Evolutionary conservation across 805 yeast species (phyloP), one percentile per base, ranked within the genome.

Genomic region (Ogataea philodendri): DNA sequence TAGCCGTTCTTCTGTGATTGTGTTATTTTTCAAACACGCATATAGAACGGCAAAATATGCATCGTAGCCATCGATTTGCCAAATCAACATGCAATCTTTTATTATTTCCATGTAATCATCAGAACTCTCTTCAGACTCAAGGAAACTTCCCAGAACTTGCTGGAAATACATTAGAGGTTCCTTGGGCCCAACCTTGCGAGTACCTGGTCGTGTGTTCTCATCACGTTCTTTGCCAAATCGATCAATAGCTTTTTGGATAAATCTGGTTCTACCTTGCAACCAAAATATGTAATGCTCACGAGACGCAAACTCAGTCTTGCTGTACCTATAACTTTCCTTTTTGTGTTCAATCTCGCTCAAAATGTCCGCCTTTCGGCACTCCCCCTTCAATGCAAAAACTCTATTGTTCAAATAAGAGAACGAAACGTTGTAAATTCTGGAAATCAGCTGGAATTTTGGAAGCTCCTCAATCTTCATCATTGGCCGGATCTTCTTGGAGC

Each of bases 31-130:
- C 8, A 36, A 11, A 14, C 29, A 44, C 2, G 48, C 45, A 15
- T 37, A 40, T 13, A 44, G 16, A 19, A 42, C 45, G 3, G 46
- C 26, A 2, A 42, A 13, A 19, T 41, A 45, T 6, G 42, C 45
- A 31, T 45, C 44, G 31, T 46, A 49, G 9, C 53, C 53, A 28
- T 49, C 53, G n/a, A 49, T 17, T 22, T 49, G 53, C 53, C 53
- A 49, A 13, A 49, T 44, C 34, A 46, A 41, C 13, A 37, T 24
- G 32, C 53, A 49, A 26, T 49, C 51, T 23, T 43, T 44, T 11
- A 49, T n/a, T 5, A 45, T 35, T 15, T 34, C 42, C 9, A n/a
- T n/a, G n/a, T n/a, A n/a, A n/a, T n/a, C 13, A 29, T 34, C 37
- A 8, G 44, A 21, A 4, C 44, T 39, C 6, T 18, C 7, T 5